Base-by-base conservation (phyloP, 352 stramenopile genomes). In the Pythium apleroticum region DNA sequence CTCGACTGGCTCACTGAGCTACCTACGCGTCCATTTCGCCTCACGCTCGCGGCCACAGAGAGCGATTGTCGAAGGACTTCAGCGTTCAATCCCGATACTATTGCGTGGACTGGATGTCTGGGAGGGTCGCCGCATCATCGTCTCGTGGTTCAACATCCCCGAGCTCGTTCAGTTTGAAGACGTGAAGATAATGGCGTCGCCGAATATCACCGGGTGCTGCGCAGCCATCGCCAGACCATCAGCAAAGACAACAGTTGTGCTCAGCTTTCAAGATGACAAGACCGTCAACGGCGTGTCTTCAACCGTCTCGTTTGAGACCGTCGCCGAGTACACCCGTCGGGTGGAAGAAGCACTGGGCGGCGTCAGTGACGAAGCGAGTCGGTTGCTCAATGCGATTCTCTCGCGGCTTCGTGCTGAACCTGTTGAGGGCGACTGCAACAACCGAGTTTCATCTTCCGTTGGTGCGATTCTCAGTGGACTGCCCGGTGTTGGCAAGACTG, bases 401-500 rank as follows among this genome's bases (percentile, higher is more conserved):
- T 52, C 65, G 41, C 72, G 78, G 3, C 62, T 84, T 39, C 57
- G 48, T 31, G 37, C 28, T 11, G 35, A 37, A 6, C 1, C 20
- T 20, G 11, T 5, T 10, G 10, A 1, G 12, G 15, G 17, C 8
- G 12, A 24, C 6, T 43, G 35, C n/a, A 39, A 41, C 10, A 27
- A 22, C n/a, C 52, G n/a, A 8, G 28, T 30, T 11, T 4, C 52
- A 1, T 43, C 37, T 25, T 62, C 54, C 6, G 76, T 91, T 19
- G 85, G 87, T 15, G 80, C 79, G 7, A 72, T 96, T 10, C 60
- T 94, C 25, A 87, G 73, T 53, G 87, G 87, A 17, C 68, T 91
- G 2, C 80, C 87, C 48, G 87, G 85, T 31, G 73, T 89, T 20
- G 87, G 87, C 48, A 96, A 96, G 60, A 92, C 85, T 0, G 65